Evolutionary conservation across 2,329 filamentous ascomycete species (phyloP), one percentile per base, ranked within the genome.

Genomic region (Pestalotiopsis sp.): DNA sequence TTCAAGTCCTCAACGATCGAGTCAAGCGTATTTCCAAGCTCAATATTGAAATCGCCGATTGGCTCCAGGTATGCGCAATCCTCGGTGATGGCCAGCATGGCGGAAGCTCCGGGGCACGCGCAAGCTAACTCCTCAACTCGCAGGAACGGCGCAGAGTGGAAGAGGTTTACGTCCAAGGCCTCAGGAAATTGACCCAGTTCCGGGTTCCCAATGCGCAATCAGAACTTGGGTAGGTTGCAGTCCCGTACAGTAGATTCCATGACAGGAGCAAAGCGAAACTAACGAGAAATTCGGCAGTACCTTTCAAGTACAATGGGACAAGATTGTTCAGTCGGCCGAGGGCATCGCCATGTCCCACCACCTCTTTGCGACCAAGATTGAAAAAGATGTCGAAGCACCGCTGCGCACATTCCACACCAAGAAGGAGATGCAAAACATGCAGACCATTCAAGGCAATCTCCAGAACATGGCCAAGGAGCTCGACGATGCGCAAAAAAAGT

Each of bases 81-180:
- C 67, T 59, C 38, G n/a, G n/a, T 59, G 71, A 66, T 69, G 71
- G 70, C 71, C 70, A 57, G 67, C 12, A 36, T 11, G 20, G 4
- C 27, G 39, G 45, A 41, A 17, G 59, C n/a, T 62, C 5, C n/a
- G 23, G 36, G 31, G 59, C 59, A 27, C 23, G 23, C 57, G 57
- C 57, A 36, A 38, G 31, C 38, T 64, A 27, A 52, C 61, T 64
- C 11, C 41, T 20, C 70, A 70, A 71, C 70, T 62, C 68, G 68
- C 80, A 98, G 95, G 96, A 99, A 85, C 93, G 96, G 75, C 92
- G 95, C 79, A 92, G 91, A 76, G 87, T 98, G 71, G 96, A 99
- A 82, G 95, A 98, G 77, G 87, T 91, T 77, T 99, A 99, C 82
- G 93, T 93, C 61, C 86, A 90, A 75, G 91, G 92, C 58, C 84